These are phyloP conservation scores for Craterostigma plantagineum DNA, from an alignment of 257 asterid species.

Conservation along the genomic window DNA sequence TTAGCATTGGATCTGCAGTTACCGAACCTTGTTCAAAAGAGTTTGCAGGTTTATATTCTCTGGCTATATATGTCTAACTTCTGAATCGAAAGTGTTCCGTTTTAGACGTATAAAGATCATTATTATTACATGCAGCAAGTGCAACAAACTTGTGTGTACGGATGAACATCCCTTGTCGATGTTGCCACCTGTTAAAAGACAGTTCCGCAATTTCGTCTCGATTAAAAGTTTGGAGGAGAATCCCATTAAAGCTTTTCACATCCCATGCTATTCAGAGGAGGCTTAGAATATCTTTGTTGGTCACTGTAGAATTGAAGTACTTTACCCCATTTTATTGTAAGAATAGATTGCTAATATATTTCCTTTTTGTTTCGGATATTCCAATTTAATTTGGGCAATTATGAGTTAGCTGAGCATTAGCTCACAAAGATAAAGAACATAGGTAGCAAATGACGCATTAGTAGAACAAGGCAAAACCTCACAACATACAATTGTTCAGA, in stretches of 20 bases:
- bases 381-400: no score
- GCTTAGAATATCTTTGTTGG: slow-evolving; percentile 13
- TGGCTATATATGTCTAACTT: neutral
- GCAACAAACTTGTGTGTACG: slow-evolving; percentile 54
- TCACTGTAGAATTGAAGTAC: no score
- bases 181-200: slow-evolving; percentile 66
- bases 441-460: no score
- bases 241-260: slow-evolving; percentile 38
- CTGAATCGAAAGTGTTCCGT: neutral
- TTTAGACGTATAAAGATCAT: neutral
- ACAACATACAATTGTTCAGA: no score
- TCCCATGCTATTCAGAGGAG: slow-evolving; percentile 45
- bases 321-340: no score
- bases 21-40: slow-evolving; percentile 49
- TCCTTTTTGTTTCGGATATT: no score
- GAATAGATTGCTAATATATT: no score
- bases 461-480: no score
- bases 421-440: no score
- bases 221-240: slow-evolving; percentile 19
- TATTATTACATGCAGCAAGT: slow-evolving; percentile 43
- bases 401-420: no score
- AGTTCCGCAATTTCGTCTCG: slow-evolving; percentile 28
- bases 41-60: slow-evolving; percentile 47
- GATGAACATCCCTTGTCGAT: slow-evolving; percentile 63
- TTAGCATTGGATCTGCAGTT: slow-evolving; percentile 85